Percentiles rank a stretch among this genome's conserved stretches.
These are phyloP conservation scores for Blumeria hordei DNA, from an alignment of 2,329 filamentous ascomycete species.

Conservation along the genomic window DNA sequence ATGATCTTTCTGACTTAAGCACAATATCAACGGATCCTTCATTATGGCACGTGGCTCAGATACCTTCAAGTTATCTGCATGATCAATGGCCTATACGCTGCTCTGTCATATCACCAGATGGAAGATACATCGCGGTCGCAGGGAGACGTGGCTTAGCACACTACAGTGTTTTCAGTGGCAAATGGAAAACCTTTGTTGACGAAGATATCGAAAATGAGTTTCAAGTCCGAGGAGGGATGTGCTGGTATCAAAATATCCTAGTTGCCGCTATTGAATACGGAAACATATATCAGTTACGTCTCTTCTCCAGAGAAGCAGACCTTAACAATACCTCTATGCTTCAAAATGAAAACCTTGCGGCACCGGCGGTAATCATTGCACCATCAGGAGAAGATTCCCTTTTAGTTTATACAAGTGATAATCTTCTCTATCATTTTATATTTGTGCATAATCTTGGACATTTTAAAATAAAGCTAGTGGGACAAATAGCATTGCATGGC, in stretches of 20 bases:
- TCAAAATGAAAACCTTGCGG: constrained; percentile 52
- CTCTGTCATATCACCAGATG: constrained; percentile 73
- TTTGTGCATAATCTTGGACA: constrained; percentile 47
- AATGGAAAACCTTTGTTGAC: constrained; percentile 87
- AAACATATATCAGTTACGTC: constrained; percentile 60
- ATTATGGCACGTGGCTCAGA: constrained; percentile 81
- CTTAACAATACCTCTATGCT: constrained; percentile 51
- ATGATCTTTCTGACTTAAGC: constrained; percentile 73
- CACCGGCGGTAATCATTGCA: constrained; percentile 73
- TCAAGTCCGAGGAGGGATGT: constrained; percentile 84
- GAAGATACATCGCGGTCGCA: constrained; percentile 88
- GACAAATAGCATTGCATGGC: constrained; percentile 90
- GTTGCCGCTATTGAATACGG: constrained; percentile 81
- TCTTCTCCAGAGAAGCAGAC: constrained; percentile 70
- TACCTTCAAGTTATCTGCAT: constrained; percentile 63
- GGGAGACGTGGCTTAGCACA: constrained; percentile 77
- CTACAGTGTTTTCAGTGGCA: constrained; percentile 79
- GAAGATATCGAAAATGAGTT: constrained; percentile 69
- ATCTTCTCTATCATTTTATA: constrained; percentile 83
- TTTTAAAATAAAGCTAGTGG: constrained; percentile 70
- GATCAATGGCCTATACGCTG: constrained; percentile 86
- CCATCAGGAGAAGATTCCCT: constrained; percentile 83
- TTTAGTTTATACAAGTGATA: constrained; percentile 91
- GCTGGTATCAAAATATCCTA: constrained; percentile 90
- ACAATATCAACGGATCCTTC: constrained; percentile 80